phyloP scores from a whole-genome alignment of 768 basidiomycete genomes.

The Mycena rebaudengoi region DNA sequence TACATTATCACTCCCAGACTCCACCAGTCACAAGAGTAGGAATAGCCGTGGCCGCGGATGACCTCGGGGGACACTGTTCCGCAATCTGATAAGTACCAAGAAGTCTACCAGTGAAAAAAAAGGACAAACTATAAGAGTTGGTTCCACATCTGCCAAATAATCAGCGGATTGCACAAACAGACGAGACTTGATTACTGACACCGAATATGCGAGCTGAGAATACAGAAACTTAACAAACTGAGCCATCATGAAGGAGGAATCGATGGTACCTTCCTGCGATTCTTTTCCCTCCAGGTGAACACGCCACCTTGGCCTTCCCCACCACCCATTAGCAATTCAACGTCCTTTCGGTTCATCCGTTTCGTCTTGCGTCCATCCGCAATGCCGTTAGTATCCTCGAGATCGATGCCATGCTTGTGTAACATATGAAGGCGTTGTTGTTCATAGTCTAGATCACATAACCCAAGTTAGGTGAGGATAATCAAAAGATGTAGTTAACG shows the following conservation, averaged over 20 bases:
- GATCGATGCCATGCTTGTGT: slow-evolving; percentile 93
- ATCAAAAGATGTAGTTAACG: slow-evolving; percentile 29
- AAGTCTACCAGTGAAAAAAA: slow-evolving; percentile 30
- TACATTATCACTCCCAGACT: slow-evolving; percentile 97
- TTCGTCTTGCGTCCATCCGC: slow-evolving; percentile 78
- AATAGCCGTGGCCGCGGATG: slow-evolving; percentile 91
- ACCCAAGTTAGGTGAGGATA: slow-evolving; percentile 16
- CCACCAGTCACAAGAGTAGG: slow-evolving; percentile 98
- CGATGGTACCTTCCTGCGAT: slow-evolving; percentile 82
- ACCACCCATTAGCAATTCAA: slow-evolving; percentile 86
- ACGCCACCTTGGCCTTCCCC: slow-evolving; percentile 83
- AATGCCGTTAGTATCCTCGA: slow-evolving; percentile 77
- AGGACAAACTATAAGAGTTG: slow-evolving; percentile 83
- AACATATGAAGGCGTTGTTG: slow-evolving; percentile 89
- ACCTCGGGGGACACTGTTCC: slow-evolving; percentile 87
- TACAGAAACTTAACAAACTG: slow-evolving; percentile 28
- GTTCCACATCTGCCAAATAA: slow-evolving; percentile 72
- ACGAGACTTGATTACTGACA: slow-evolving; percentile 60
- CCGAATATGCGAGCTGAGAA: slow-evolving; percentile 82
- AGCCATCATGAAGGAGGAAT: slow-evolving; percentile 33
- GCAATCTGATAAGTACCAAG: slow-evolving; percentile 20
- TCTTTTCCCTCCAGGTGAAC: slow-evolving; percentile 96
- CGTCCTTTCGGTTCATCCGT: slow-evolving; percentile 81
- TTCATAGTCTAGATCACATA: slow-evolving; percentile 77
- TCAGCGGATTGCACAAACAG: slow-evolving; percentile 25